Base-by-base conservation (phyloP, 108 stramenopile species). In the Cyclotella atomus region DNA sequence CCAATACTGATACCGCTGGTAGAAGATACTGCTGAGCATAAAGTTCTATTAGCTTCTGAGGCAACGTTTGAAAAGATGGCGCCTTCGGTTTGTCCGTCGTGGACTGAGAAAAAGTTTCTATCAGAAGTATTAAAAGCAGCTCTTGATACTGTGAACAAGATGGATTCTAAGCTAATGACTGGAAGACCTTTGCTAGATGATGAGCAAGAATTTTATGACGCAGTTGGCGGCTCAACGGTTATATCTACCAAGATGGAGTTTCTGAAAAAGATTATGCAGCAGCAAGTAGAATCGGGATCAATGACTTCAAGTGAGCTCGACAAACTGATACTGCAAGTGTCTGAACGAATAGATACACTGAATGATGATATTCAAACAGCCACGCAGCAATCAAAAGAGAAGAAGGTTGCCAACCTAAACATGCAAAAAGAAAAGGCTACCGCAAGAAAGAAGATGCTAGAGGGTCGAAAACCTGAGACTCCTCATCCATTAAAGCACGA, bases 141-240 rank as follows among this genome's bases (percentile, higher is more conserved):
- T 9, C 61, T 91, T 19, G 84, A 81, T n/a, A 71, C 75, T 15
- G 50, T 93, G 9, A 61, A 81, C 15, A 65, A 25, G 87, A 59
- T 93, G 25, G 95, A 97, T 47, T 32, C 68, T 16, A 96, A 96
- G 66, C 91, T 98, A 27, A 74, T 92, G 81, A 61, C 60, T 34
- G 91, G 96, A 24, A 84, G 82, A 17, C 70, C 87, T 24, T 68
- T 98, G 54, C 59, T 75, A 28, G 85, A 87, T 23, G 71, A 74
- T 7, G 96, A 98, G 73, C 91, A 97, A 84, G 73, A 76, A 2
- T 83, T 98, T 38, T 96, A 96, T 63, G 95, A 97, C 71, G 64
- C 74, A 16, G 82, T 89, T 9, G 65, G 65, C 2, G 83, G 85
- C 0, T 71, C 89, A 45, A 73, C 84, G 43, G 78, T 77, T 57